Base-by-base conservation (phyloP, 306 rosid genomes). In the Cicer arietinum region DNA sequence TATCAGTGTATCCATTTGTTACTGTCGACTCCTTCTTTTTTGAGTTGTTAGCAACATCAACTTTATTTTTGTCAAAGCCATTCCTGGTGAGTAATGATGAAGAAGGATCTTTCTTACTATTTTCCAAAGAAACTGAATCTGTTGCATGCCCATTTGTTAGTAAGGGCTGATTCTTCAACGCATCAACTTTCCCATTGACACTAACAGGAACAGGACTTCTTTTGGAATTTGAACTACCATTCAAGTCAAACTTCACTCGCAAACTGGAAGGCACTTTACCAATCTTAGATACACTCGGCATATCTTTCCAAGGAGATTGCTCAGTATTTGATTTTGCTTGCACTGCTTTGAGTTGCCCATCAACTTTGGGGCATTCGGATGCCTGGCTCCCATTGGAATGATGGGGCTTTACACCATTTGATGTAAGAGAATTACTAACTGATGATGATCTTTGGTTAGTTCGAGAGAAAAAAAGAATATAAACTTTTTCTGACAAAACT, bases 401-500 rank as follows among this genome's bases (percentile, higher is more conserved):
- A 67, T 75, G 87, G 78, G 88, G 71, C 73, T 88, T 89, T 39
- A 79, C 79, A 45, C 99, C 95, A 10, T 94, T 89, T 42, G 87
- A 85, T 54, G 87, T 67, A 82, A 35, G 80, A 66, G 87, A 52
- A 61, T 73, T 40, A 81, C 79, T 83, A n/a, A 66, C 77, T 69
- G 93, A 69, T 39, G 66, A 85, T 60, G 91, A 77, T 78, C 90
- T 84, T 79, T 88, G 96, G 84, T 87, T 95, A 74, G 92, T 86
- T 46, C 98, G 96, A 77, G 97, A 89, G 84, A 89, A 92, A 84
- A 95, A 95, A 77, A 95, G 94, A 80, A 95, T 84, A 81, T 95
- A 95, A 84, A 86, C 99, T 78, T 92, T 95, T 75, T 95, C 99
- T 42, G 98, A 89, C 86, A 95, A 85, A 74, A 95, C 98, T 79